These are phyloP conservation scores for Mycena metata DNA, from an alignment of 768 basidiomycete genomes.

Conservation along the genomic window DNA sequence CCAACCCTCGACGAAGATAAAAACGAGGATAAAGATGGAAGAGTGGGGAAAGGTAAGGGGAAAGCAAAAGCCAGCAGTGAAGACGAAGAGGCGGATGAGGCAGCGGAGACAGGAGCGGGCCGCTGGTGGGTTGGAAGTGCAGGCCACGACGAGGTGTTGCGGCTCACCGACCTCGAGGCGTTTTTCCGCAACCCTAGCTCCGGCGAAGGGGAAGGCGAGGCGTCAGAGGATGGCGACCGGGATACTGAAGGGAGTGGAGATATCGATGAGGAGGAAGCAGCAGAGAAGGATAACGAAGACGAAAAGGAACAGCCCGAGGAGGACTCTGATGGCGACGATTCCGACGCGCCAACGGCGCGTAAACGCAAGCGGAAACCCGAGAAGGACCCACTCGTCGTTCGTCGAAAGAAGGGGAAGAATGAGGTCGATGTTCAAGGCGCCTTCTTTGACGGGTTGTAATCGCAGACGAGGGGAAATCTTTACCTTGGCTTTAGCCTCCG, in stretches of 20 bases:
- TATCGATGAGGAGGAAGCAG: slow-evolving; percentile 37
- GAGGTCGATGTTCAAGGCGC: slow-evolving; percentile 67
- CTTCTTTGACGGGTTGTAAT: slow-evolving; percentile 78
- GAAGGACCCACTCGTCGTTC: slow-evolving; percentile 61
- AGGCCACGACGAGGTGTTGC: slow-evolving; percentile 89
- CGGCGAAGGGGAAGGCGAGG: slow-evolving; percentile 50
- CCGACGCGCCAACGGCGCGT: slow-evolving; percentile 50
- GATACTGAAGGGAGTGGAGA: slow-evolving; percentile 25
- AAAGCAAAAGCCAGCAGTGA: slow-evolving; percentile 24
- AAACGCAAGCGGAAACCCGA: slow-evolving; percentile 73
- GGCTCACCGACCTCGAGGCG: slow-evolving; percentile 86
- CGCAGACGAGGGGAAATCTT: too few species aligned
- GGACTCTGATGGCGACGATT: slow-evolving; percentile 41
- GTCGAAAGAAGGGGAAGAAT: slow-evolving; percentile 73
- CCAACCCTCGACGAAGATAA: slow-evolving; percentile 45
- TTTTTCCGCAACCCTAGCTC: slow-evolving; percentile 65
- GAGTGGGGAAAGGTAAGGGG: slow-evolving; percentile 36
- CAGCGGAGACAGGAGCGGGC: slow-evolving; percentile 35
- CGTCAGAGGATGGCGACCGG: slow-evolving; percentile 45
- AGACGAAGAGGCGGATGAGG: slow-evolving; percentile 38
- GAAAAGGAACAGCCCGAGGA: slow-evolving; percentile 16
- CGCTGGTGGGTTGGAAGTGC: slow-evolving; percentile 93
- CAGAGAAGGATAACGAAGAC: slow-evolving; percentile 38
- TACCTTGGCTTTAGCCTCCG: too few species aligned
- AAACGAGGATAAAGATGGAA: slow-evolving; percentile 25